Conservation (phyloP, 2,329 filamentous ascomycete genomes). For the Monosporascus sp. region DNA sequence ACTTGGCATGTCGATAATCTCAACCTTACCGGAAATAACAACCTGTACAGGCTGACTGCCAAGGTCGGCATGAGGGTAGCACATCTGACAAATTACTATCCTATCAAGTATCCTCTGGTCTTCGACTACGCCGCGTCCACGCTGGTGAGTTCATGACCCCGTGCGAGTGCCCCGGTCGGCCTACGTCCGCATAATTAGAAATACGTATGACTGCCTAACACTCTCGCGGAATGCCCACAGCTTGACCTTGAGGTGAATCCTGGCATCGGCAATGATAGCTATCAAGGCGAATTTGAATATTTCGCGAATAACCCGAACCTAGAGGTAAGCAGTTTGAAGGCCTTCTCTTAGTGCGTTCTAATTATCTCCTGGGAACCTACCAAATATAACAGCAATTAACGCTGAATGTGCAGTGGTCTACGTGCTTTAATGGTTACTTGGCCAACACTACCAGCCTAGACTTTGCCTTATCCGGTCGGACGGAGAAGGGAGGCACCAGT, state of each 20-base stretch:
- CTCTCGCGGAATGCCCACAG: neutral
- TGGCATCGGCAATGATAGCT: slow-evolving; percentile 5
- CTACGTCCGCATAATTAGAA: no score
- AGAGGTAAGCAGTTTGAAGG: slow-evolving; percentile 1
- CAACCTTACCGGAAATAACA: slow-evolving; percentile 5
- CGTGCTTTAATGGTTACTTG: slow-evolving; percentile 8
- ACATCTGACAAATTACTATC: slow-evolving; percentile 7
- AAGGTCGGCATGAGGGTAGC: slow-evolving; percentile 9
- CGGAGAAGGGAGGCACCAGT: slow-evolving; percentile 8
- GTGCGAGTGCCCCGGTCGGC: no score
- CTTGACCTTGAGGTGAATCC: slow-evolving; percentile 9
- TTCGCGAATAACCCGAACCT: slow-evolving; percentile 7
- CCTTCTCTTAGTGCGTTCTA: no score
- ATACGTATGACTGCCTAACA: neutral
- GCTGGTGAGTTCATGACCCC: slow-evolving; percentile 4
- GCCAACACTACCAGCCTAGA: slow-evolving; percentile 10
- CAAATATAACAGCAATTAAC: no score
- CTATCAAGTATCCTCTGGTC: slow-evolving; percentile 8
- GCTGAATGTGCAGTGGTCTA: slow-evolving; percentile 8
- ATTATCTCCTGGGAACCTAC: no score
- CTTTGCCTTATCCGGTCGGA: slow-evolving; percentile 3
- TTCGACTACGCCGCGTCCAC: slow-evolving; percentile 8
- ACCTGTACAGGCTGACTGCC: slow-evolving; percentile 5
- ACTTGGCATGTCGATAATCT: slow-evolving; percentile 8
- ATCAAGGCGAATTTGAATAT: slow-evolving; percentile 5